Evolutionary conservation across 805 yeast species (phyloP).

Genomic region (Komagataella mondaviorum): DNA sequence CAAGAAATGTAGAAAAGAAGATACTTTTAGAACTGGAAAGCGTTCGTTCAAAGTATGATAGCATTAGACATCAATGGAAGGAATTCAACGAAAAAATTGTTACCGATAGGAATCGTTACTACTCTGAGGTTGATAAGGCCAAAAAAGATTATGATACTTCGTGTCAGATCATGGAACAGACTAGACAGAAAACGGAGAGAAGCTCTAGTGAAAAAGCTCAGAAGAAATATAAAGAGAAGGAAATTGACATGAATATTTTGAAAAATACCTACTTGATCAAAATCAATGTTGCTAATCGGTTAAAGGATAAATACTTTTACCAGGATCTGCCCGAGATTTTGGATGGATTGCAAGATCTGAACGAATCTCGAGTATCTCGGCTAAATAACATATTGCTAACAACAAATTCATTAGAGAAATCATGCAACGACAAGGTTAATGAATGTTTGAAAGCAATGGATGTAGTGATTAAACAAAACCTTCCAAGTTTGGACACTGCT

Average conservation of each 20-base stretch:
- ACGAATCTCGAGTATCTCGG: slow-evolving; percentile 63
- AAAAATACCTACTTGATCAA: slow-evolving; percentile 75
- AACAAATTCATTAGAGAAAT: slow-evolving; percentile 48
- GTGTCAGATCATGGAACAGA: slow-evolving; percentile 70
- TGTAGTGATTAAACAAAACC: slow-evolving; percentile 50
- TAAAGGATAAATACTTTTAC: slow-evolving; percentile 84
- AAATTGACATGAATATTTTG: slow-evolving; percentile 73
- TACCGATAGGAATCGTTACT: slow-evolving; percentile 30
- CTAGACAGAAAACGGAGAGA: slow-evolving; percentile 63
- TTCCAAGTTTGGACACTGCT: slow-evolving; percentile 63
- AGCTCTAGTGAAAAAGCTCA: slow-evolving; percentile 33
- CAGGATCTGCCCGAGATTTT: slow-evolving; percentile 88
- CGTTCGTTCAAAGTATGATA: slow-evolving; percentile 38
- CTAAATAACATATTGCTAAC: slow-evolving; percentile 55
- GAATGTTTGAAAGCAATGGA: slow-evolving; percentile 35
- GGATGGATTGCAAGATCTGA: slow-evolving; percentile 73
- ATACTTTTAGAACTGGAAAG: slow-evolving; percentile 48
- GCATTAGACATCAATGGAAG: slow-evolving; percentile 40
- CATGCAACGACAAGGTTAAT: slow-evolving; percentile 27
- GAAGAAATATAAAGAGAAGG: slow-evolving; percentile 44
- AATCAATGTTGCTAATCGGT: slow-evolving; percentile 74
- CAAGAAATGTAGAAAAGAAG: slow-evolving; percentile 44
- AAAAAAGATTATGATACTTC: slow-evolving; percentile 71
- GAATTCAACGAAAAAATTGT: slow-evolving; percentile 45
- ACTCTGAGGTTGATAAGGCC: slow-evolving; percentile 44